Conservation (phyloP, 164 flowering plant genomes). For the Vitis amurensis region DNA sequence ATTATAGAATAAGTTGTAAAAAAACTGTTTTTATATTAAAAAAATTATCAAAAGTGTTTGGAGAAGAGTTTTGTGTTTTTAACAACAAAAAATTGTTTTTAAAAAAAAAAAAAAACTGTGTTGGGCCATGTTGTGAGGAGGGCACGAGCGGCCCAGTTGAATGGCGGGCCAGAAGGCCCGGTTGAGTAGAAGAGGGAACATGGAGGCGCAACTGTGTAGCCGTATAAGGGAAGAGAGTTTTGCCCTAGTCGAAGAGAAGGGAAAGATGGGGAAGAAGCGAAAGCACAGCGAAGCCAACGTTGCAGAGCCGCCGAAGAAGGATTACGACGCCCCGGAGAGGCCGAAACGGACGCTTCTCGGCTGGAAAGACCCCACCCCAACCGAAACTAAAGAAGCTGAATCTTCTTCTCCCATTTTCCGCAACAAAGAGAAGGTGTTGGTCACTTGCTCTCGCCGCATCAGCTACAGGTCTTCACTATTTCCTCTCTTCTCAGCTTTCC, state of each 20-base stretch:
- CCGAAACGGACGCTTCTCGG: conserved; percentile 83
- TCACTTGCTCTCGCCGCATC: conserved; percentile 94
- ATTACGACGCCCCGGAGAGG: conserved; percentile 51
- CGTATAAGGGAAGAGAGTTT: too few relatives aligned
- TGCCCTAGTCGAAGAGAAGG: background rate
- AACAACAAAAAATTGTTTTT: too few relatives aligned
- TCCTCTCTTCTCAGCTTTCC: background rate
- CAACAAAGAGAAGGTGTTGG: conserved; percentile 87
- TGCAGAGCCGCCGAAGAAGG: conserved; percentile 30
- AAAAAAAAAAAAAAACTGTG: too few relatives aligned
- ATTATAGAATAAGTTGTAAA: too few relatives aligned
- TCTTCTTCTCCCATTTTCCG: conserved; percentile 38
- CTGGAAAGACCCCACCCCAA: conserved; percentile 66
- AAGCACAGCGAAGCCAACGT: conserved; percentile 51
- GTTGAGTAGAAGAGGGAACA: too few relatives aligned
- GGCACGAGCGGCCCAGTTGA: too few relatives aligned
- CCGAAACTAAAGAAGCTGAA: conserved; percentile 12
- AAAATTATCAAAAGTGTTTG: too few relatives aligned
- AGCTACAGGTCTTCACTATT: conserved; percentile 53
- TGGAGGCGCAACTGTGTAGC: too few relatives aligned
- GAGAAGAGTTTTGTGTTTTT: too few relatives aligned
- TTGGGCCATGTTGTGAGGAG: too few relatives aligned
- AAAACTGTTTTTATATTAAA: too few relatives aligned
- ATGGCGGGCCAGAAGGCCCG: too few relatives aligned
- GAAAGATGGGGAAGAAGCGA: conserved; percentile 74